phyloP scores from a whole-genome alignment of 1,284 basidiomycete genomes.

The Rhodotorula mucilaginosa region DNA sequence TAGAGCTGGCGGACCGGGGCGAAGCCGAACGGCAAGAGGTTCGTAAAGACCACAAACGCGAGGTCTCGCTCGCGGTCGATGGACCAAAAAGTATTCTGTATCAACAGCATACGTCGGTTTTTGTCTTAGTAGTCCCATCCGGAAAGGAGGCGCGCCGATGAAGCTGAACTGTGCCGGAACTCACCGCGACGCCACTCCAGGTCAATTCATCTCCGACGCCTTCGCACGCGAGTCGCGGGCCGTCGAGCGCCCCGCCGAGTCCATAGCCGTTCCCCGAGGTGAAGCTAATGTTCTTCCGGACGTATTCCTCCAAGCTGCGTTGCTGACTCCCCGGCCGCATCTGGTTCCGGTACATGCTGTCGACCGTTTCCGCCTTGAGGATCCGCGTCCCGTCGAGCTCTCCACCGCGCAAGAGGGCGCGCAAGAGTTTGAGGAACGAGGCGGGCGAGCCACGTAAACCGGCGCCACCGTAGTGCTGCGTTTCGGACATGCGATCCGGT shows the following conservation, averaged over 20 bases:
- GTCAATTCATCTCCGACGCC: not conserved
- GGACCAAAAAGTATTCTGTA: slow-evolving; percentile 14
- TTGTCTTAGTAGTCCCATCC: too few relatives aligned
- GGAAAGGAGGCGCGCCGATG: too few relatives aligned
- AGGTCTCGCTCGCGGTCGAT: slow-evolving; percentile 9
- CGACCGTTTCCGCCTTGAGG: slow-evolving; percentile 23
- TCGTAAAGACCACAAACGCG: slow-evolving; percentile 1
- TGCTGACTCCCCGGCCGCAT: not conserved
- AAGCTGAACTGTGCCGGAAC: not conserved
- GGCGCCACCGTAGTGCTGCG: slow-evolving; percentile 21
- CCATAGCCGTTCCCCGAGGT: not conserved
- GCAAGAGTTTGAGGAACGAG: slow-evolving; percentile 29
- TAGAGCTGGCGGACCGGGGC: not conserved
- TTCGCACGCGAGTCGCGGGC: not conserved
- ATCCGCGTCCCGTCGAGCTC: slow-evolving; percentile 13
- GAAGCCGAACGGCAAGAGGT: not conserved
- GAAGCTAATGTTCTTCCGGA: not conserved
- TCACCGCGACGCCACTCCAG: slow-evolving; percentile 17
- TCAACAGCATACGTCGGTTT: too few relatives aligned
- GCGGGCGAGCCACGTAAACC: slow-evolving; percentile 19
- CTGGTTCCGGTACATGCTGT: slow-evolving; percentile 23
- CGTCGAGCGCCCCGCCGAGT: slow-evolving; percentile 3
- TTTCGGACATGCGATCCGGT: not conserved
- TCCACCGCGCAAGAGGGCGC: slow-evolving; percentile 19
- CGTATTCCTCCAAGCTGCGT: not conserved